Percentiles rank a stretch among this genome's conserved stretches.
These are phyloP conservation scores for Lipomyces kockii DNA, from an alignment of 805 yeast genomes.

Conservation along the genomic window DNA sequence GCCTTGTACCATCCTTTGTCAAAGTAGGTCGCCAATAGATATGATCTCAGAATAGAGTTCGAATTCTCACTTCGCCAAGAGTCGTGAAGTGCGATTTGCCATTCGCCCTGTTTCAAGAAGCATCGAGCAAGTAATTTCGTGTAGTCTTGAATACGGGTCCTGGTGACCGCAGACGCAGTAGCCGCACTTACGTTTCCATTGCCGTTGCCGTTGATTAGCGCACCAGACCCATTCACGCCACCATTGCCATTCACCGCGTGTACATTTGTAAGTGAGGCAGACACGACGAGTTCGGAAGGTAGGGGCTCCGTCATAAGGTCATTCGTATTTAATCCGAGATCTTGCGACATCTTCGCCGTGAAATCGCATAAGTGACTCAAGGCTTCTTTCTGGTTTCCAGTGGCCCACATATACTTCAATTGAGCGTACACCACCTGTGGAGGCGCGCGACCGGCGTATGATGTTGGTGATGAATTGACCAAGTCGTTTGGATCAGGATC, in stretches of 20 bases:
- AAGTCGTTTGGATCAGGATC: constrained; percentile 48
- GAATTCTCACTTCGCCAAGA: constrained; percentile 77
- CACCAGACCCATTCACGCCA: not conserved
- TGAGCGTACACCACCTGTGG: constrained; percentile 98
- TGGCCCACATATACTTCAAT: constrained; percentile 95
- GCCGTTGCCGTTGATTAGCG: constrained; percentile 5
- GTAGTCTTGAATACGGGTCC: constrained; percentile 70
- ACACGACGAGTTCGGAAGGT: constrained; percentile 56
- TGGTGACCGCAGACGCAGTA: constrained; percentile 37
- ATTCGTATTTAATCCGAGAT: constrained; percentile 74
- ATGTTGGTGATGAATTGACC: constrained; percentile 51
- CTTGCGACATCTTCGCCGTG: constrained; percentile 87
- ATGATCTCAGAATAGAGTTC: constrained; percentile 88
- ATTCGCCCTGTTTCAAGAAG: constrained; percentile 96
- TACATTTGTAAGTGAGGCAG: constrained; percentile 15
- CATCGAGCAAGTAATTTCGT: constrained; percentile 89
- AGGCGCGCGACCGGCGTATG: constrained; percentile 69
- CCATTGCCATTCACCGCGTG: constrained; percentile 35
- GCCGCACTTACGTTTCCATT: constrained; percentile 6
- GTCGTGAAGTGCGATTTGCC: constrained; percentile 84
- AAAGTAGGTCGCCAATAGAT: constrained; percentile 90
- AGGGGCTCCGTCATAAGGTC: constrained; percentile 85
- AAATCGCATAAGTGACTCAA: constrained; percentile 83
- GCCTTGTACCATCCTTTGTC: constrained; percentile 95
- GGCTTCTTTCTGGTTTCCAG: constrained; percentile 87